A percentile compares a stretch with the other conserved stretches of the same genome.
Evolutionary conservation across 148 eudicot genomes (phyloP).

Genomic region (Rhododendron ovatum): DNA sequence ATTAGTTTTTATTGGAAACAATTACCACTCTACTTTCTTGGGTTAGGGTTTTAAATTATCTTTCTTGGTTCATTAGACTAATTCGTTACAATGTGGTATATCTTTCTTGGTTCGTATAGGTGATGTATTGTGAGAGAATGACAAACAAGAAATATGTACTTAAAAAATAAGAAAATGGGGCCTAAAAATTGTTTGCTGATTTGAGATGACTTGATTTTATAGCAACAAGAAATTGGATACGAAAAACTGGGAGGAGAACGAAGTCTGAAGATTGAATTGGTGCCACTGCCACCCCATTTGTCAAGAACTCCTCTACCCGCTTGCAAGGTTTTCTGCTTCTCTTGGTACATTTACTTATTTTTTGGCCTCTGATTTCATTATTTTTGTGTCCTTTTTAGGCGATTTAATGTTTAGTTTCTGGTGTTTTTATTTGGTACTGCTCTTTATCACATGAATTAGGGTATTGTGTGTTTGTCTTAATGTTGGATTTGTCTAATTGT

Average conservation of each 20-base stretch:
- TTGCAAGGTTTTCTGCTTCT: conserved; percentile 48
- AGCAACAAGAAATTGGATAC: conserved; percentile 56
- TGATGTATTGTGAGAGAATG: too few species aligned
- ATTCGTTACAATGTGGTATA: too few species aligned
- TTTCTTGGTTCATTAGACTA: too few species aligned
- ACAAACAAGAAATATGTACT: too few species aligned
- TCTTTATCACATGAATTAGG: background rate
- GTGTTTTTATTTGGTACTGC: background rate
- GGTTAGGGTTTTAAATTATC: background rate
- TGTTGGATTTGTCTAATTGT: background rate
- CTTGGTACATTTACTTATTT: background rate
- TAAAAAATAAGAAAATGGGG: too few species aligned
- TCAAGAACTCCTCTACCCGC: conserved; percentile 42
- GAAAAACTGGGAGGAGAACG: conserved; percentile 37
- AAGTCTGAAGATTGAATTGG: conserved; percentile 37
- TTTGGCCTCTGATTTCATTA: background rate
- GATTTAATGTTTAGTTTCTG: background rate
- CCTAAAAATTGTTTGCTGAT: background rate
- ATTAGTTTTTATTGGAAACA: background rate
- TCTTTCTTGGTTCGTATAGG: too few species aligned
- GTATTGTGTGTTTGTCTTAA: background rate
- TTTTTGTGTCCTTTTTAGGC: background rate
- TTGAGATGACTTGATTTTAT: background rate
- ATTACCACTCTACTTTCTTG: background rate
- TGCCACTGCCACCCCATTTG: conserved; percentile 39